A percentile compares a stretch with the other conserved stretches of the same genome.
phyloP scores from a whole-genome alignment of 2,329 filamentous ascomycete genomes.

The Diaporthe sp. region DNA sequence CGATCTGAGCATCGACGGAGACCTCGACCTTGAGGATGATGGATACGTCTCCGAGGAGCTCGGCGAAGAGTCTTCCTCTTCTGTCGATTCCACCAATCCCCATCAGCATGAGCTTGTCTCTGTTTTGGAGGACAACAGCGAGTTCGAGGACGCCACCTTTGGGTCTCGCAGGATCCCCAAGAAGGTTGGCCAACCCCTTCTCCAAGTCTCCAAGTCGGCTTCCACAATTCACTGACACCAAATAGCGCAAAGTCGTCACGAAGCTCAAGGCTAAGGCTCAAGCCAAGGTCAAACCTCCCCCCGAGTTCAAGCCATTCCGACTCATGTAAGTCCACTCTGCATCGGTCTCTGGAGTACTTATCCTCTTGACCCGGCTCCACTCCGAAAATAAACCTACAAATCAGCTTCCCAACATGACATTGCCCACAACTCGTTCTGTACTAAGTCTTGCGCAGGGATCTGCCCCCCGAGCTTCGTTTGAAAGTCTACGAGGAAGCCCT shows the following conservation, averaged over 20 bases:
- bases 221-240: not conserved
- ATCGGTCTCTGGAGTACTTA: too few species aligned
- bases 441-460: not conserved
- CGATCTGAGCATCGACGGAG: not conserved
- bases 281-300: not conserved
- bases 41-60: not conserved
- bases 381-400: not conserved
- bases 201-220: not conserved
- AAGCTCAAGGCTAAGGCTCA: not conserved
- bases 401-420: too few species aligned
- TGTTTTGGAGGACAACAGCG: not conserved
- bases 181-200: conserved; percentile 24
- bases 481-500: conserved; percentile 22
- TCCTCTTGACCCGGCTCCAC: not conserved
- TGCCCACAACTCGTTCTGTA: not conserved
- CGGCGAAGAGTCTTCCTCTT: not conserved
- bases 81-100: not conserved
- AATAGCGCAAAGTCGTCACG: not conserved
- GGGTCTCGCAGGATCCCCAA: conserved; percentile 4
- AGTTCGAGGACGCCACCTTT: conserved; percentile 21
- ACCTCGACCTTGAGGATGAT: not conserved
- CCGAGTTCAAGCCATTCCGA: conserved; percentile 25
- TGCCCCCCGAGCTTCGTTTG: conserved; percentile 16
- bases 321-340: conserved; percentile 3
- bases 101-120: not conserved